phyloP scores from a whole-genome alignment of 306 rosid species.

The Sindora glabra region DNA sequence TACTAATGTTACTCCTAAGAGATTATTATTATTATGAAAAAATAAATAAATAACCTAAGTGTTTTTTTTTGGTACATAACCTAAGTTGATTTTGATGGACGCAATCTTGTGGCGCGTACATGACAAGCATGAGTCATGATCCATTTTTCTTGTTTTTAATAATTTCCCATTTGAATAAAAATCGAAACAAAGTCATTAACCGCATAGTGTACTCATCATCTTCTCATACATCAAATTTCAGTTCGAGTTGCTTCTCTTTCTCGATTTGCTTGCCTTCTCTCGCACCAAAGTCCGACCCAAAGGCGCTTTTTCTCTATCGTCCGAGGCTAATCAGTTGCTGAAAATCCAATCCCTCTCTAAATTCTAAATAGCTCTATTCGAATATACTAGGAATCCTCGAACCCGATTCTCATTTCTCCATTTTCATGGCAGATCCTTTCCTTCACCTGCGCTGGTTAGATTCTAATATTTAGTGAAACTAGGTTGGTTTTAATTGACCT shows the following conservation, averaged over 20 bases:
- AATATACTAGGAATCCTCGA: neutral
- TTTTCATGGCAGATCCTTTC: conserved; percentile 50
- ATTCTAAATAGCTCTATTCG: neutral
- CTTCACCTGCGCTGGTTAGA: conserved; percentile 43
- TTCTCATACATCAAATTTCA: too few relatives aligned
- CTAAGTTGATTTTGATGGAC: neutral
- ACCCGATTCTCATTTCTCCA: conserved; percentile 15
- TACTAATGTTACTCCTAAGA: too few relatives aligned
- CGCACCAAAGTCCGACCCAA: neutral
- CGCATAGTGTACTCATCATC: too few relatives aligned
- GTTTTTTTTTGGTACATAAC: neutral
- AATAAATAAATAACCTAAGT: neutral
- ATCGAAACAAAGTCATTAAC: neutral
- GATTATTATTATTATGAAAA: too few relatives aligned
- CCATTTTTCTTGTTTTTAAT: neutral
- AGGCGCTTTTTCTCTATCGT: neutral
- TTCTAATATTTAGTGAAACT: neutral
- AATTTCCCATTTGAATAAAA: neutral
- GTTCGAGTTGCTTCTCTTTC: neutral
- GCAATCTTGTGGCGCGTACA: neutral
- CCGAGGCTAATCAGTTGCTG: neutral
- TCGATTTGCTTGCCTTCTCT: neutral
- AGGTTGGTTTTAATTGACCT: neutral
- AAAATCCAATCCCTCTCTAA: conserved; percentile 6
- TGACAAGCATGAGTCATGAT: neutral